These are phyloP conservation scores for Diutina catenulata DNA, from an alignment of 1,139 yeast species.

Conservation along the genomic window DNA sequence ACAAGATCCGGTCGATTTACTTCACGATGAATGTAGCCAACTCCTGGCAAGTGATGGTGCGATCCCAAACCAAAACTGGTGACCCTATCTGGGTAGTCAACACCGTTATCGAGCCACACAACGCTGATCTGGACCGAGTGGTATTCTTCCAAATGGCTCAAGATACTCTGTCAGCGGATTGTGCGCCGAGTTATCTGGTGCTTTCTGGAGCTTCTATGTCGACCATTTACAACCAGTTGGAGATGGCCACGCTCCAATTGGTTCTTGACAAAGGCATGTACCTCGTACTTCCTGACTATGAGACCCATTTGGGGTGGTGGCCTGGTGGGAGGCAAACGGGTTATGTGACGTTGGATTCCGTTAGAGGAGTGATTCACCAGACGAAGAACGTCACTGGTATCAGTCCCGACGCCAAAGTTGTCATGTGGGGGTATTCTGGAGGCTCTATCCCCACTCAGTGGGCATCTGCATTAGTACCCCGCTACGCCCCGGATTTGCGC, in stretches of 20 bases:
- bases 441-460: constrained; percentile 25
- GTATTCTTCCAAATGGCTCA: constrained; percentile 9
- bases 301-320: constrained; percentile 19
- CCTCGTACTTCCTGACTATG: constrained; percentile 23
- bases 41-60: constrained; percentile 2
- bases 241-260: constrained; percentile 14
- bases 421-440: constrained; percentile 27
- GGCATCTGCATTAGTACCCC: constrained; percentile 23
- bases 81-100: constrained; percentile 7
- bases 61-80: background rate
- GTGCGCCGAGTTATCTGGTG: constrained; percentile 9
- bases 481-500: constrained; percentile 20
- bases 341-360: constrained; percentile 16
- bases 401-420: constrained; percentile 14
- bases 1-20: background rate
- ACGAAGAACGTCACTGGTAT: constrained; percentile 16
- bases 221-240: constrained; percentile 7
- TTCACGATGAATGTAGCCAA: background rate
- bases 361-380: constrained; percentile 15
- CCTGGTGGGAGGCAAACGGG: constrained; percentile 21
- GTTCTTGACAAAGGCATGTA: constrained; percentile 19
- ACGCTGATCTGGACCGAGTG: constrained; percentile 8
- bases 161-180: constrained; percentile 8
- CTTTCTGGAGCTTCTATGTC: constrained; percentile 7
- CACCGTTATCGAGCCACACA: constrained; percentile 9